These are phyloP conservation scores for Collybia sordida DNA, from an alignment of 768 basidiomycete genomes.

Conservation along the genomic window DNA sequence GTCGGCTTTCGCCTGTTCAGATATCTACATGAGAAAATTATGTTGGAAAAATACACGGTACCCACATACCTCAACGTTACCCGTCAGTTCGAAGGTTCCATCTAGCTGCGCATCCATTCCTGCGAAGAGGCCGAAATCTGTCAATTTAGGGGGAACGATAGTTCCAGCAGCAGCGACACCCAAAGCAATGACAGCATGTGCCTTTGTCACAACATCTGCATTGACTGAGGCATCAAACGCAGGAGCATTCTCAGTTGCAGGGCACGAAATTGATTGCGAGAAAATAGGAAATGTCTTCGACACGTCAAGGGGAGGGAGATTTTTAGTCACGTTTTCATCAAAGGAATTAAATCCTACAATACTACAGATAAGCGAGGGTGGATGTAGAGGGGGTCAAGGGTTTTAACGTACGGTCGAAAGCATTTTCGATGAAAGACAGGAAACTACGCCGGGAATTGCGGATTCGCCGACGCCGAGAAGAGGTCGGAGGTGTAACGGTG, in stretches of 20 bases:
- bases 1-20: slow-evolving; percentile 31
- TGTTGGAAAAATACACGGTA: neutral
- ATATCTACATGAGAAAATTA: no score
- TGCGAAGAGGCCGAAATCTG: slow-evolving; percentile 31
- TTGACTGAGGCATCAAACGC: slow-evolving; percentile 9
- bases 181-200: slow-evolving; percentile 23
- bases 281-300: slow-evolving; percentile 27
- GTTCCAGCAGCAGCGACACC: slow-evolving; percentile 22
- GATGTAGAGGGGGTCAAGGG: neutral
- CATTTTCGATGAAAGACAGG: slow-evolving; percentile 22
- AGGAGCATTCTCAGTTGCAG: slow-evolving; percentile 1
- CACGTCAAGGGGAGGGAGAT: slow-evolving; percentile 29
- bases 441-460: slow-evolving; percentile 20
- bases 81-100: slow-evolving; percentile 34
- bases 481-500: slow-evolving; percentile 22
- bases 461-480: slow-evolving; percentile 28
- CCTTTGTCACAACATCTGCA: slow-evolving; percentile 15
- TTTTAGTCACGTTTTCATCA: slow-evolving; percentile 26
- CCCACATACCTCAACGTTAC: slow-evolving; percentile 29
- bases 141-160: slow-evolving; percentile 22
- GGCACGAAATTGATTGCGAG: slow-evolving; percentile 18
- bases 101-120: slow-evolving; percentile 35
- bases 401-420: slow-evolving; percentile 20
- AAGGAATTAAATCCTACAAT: slow-evolving; percentile 24
- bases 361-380: neutral